Conservation (phyloP, 208 protist species). For the Endotrypanum monterogeii region DNA sequence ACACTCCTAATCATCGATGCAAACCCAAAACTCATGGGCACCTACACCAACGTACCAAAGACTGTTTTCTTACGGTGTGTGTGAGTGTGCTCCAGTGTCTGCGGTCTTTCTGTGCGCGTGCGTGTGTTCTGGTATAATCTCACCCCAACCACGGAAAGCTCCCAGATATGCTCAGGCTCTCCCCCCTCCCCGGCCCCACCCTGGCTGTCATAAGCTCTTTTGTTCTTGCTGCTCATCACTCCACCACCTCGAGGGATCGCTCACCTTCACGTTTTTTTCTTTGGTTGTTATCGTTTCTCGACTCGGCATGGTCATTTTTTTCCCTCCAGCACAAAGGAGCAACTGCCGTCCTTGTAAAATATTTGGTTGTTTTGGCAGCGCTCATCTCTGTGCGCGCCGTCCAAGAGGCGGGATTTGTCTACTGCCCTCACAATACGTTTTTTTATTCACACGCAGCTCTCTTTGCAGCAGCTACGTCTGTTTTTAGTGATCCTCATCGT, state of each 20-base stretch:
- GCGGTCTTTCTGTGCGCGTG: slow-evolving; percentile 1
- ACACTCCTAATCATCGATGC: background rate
- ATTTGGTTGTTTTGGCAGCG: background rate
- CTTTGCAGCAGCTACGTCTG: too few relatives aligned
- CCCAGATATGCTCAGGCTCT: background rate
- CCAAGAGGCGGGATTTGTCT: background rate
- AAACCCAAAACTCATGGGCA: background rate
- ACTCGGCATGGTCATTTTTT: background rate
- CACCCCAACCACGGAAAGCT: background rate
- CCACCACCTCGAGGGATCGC: too few relatives aligned
- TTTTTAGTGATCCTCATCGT: background rate
- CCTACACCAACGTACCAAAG: background rate
- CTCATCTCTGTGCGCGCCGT: background rate
- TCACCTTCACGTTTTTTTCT: background rate
- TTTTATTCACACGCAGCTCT: too few relatives aligned
- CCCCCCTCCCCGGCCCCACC: background rate
- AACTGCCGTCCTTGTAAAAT: background rate
- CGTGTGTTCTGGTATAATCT: background rate
- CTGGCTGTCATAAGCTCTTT: too few relatives aligned
- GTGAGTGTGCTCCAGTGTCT: background rate
- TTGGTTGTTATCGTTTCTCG: background rate
- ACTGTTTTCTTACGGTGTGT: too few relatives aligned
- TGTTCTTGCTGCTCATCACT: background rate
- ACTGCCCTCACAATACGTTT: background rate
- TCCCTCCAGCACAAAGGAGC: background rate